Conservation (phyloP, 2,329 filamentous ascomycete genomes). For the Alternaria tenuissima region DNA sequence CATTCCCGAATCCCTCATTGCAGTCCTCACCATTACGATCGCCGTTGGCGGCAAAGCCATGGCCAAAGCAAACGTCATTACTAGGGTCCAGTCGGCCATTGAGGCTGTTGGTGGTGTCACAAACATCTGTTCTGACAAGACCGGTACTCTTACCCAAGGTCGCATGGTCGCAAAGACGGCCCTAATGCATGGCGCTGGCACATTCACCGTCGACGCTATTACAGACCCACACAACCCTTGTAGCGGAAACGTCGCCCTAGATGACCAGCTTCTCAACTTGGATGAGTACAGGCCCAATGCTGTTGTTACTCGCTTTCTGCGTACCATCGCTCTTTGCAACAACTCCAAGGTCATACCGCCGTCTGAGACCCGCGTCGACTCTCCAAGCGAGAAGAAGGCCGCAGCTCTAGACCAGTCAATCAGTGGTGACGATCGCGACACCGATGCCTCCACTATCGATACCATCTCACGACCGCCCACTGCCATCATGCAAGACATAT, state of each 20-base stretch:
- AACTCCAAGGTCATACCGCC: conserved; percentile 46
- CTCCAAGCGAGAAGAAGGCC: conserved; percentile 62
- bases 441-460: conserved; percentile 42
- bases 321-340: conserved; percentile 52
- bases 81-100: conserved; percentile 50
- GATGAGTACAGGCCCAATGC: conserved; percentile 34
- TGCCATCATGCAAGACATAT: conserved; percentile 27
- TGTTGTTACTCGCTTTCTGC: conserved; percentile 42
- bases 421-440: conserved; percentile 42
- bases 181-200: conserved; percentile 48
- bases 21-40: conserved; percentile 73
- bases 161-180: conserved; percentile 52
- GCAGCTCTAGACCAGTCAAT: conserved; percentile 34
- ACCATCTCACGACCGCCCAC: conserved; percentile 43
- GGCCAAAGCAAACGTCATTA: conserved; percentile 53
- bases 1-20: conserved; percentile 65
- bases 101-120: conserved; percentile 54
- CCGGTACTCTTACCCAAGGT: conserved; percentile 52
- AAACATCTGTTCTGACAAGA: conserved; percentile 54
- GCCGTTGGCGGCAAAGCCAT: conserved; percentile 53
- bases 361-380: conserved; percentile 45
- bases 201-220: conserved; percentile 44
- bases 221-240: conserved; percentile 47
- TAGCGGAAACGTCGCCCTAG: conserved; percentile 45
- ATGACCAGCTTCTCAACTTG: conserved; percentile 37